Base-by-base conservation (phyloP, 208 protist species). In the Wallacemonas collosoma region DNA sequence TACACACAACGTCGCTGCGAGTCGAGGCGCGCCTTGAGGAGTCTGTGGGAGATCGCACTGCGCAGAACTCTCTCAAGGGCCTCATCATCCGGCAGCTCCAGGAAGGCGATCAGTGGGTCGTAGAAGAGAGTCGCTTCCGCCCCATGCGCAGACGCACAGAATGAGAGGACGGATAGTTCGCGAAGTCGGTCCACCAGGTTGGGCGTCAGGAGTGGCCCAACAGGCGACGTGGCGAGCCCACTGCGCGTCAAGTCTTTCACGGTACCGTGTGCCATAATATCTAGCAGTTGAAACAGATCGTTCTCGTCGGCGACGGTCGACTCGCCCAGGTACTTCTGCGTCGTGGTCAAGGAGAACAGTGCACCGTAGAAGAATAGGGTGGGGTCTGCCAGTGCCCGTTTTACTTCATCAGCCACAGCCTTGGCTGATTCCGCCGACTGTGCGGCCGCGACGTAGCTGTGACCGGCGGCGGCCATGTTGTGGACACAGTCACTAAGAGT, bases 291-390 rank as follows among this genome's bases (percentile, higher is more conserved):
- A 2, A 79, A 7, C 12, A 90, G 70, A 35, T 44, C 51, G 36
- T 71, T 71, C 50, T 76, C 57, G 2, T 54, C 71, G 0, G 64
- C 68, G 2, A 56, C 12, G 12, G 56, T 17, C 11, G 50, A 66
- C 15, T 72, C 73, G 1, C 73, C 47, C 38, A 83, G 55, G 48
- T 83, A 61, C 15, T 3, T 56, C n/a, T n/a, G 57, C 36, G 65
- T 63, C n/a, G 54, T 48, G n/a, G 35, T 54, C 3, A 72, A 40
- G 15, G 65, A 26, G 5, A 87, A 68, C 6, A 93, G 53, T 0
- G 61, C 53, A 1, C 78, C 82, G 68, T 86, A 93, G 40, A 90
- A 89, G 55, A 88, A 88, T 36, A 89, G 67, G 3, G 55, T 38
- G 2, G 83, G 72, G 11, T 76, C 76, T 6, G 69, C 75, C 7